Percentiles rank a stretch among this genome's conserved stretches.
These are phyloP conservation scores for Shiraia bambusicola DNA, from an alignment of 2,329 filamentous ascomycete species.

Conservation along the genomic window DNA sequence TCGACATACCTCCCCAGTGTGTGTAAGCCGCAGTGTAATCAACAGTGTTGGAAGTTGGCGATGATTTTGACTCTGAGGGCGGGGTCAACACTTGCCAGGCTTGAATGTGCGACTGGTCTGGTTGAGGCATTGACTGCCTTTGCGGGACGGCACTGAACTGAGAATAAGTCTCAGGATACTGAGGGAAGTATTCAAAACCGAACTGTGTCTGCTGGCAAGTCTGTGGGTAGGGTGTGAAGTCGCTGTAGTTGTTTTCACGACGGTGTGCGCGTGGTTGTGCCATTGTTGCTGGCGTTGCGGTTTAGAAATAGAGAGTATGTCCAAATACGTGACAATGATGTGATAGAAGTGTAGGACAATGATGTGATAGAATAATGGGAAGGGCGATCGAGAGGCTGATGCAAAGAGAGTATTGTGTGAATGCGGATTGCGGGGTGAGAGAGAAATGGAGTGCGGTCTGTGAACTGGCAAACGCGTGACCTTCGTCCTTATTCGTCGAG, in stretches of 20 bases:
- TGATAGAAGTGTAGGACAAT: constrained; percentile 10
- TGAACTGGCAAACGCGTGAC: constrained; percentile 21
- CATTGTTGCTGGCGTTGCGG: constrained; percentile 13
- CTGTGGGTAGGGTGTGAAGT: constrained; percentile 4
- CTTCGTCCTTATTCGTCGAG: constrained; percentile 20
- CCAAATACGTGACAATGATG: constrained; percentile 10
- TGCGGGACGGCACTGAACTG: constrained; percentile 1
- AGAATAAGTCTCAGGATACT: constrained; percentile 1
- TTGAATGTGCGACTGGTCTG: constrained; percentile 15
- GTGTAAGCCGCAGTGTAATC: no score
- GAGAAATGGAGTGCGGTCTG: constrained; percentile 12
- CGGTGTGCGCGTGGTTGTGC: constrained; percentile 13
- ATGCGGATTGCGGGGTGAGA: constrained; percentile 13
- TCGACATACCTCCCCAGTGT: constrained; percentile 3
- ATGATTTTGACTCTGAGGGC: constrained; percentile 10
- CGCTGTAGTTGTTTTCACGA: constrained; percentile 3
- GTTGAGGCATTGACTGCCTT: constrained; percentile 15
- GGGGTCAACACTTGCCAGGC: constrained; percentile 2
- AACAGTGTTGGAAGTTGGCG: no score
- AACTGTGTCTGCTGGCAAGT: constrained; percentile 4
- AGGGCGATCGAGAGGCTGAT: constrained; percentile 5
- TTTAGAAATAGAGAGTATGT: constrained; percentile 6
- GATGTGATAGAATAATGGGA: constrained; percentile 9
- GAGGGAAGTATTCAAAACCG: constrained; percentile 2
- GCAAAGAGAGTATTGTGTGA: constrained; percentile 17